Evolutionary conservation across 2,329 filamentous ascomycete genomes (phyloP), one percentile per base, ranked within the genome.

Genomic region (Metarhizium album): DNA sequence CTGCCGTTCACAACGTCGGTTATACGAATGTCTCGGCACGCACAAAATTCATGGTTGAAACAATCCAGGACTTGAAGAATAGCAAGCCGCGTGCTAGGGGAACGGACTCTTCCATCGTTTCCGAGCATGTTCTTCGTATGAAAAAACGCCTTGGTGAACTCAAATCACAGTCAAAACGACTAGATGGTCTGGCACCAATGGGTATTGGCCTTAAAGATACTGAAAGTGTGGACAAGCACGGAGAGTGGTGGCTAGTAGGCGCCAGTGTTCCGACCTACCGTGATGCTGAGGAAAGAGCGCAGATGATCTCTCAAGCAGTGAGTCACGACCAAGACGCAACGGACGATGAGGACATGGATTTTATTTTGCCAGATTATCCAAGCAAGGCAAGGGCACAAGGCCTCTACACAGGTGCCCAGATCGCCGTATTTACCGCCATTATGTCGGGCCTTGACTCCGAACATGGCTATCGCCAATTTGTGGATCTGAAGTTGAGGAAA

Each of bases 231-330:
- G 86, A 91, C 40, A 91, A 86, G 63, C 87, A 84, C 63, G 93
- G 93, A 1, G 96, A 95, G 71, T 98, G 93, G 93, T 98, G 93
- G 93, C 80, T 97, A 20, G 87, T 97, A 4, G 93, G 93, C 48
- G 91, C 93, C n/a, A 95, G 90, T 66, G 96, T 91, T 80, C 72
- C 76, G 3, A 79, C 53, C 20, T 68, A 64, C 47, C 42, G 31
- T 20, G 43, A 53, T 37, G 29, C 27, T 13, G 23, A 45, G 2
- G 50, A 52, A 37, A 53, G 46, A 46, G 48, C 37, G 52, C 58
- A 4, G 58, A 56, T 31, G 48, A 58, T 43, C 50, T 59, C 43
- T 52, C 56, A 16, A 48, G 54, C 20, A 42, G 46, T n/a, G 38
- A 59, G 58, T 35, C 58, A 59, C 18, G 51, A 51, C 20, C 52